Base-by-base conservation (phyloP, 1,284 basidiomycete species). In the Cryptococcus jaspeensis region DNA sequence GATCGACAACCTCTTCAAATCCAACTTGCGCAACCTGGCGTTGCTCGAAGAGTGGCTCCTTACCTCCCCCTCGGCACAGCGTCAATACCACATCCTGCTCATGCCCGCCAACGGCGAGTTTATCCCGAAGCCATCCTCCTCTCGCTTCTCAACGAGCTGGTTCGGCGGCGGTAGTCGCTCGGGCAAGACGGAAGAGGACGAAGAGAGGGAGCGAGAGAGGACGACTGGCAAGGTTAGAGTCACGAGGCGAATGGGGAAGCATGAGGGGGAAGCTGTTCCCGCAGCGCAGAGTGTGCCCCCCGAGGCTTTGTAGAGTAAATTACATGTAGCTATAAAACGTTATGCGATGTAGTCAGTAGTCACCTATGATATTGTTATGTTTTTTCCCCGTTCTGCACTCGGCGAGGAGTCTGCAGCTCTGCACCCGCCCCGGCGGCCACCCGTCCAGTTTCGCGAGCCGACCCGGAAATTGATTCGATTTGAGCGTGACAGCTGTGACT, bases 1-100 rank as follows among this genome's bases (percentile, higher is more conserved):
- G 47, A 63, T 78, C 45, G 77, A 79, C 65, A 78, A 77, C 60
- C 69, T 76, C 22, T 79, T 73, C 65, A 79, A 79, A 55, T 69
- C 73, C 18, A 79, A 79, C 56, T 60, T 79, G 11, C 69, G 73
- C 15, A 79, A 79, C 61, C 66, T 79, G 23, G 61, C 62, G 11
- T 51, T 75, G 2, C 63, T 74, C 32, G 74, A 78, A 64, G 59
- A 60, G 3, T 77, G 70, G 65, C 71, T 79, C 12, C 66, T 79
- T 3, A 56, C 57, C 3, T 54, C 56, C 9, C 53, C 58, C 11
- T 42, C 54, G n/a, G 39, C 54, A 0, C 59, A 65, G 8, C 41
- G 44, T 2, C 44, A 55, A 52, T 78, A 72, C 63, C 72, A 76
- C 49, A 77, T 79, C 51, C 64, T 79, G 1, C 61, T 79, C 36